Evolutionary conservation across 352 stramenopile genomes (phyloP), one percentile per base, ranked within the genome.

Genomic region (Peronospora tabacina): DNA sequence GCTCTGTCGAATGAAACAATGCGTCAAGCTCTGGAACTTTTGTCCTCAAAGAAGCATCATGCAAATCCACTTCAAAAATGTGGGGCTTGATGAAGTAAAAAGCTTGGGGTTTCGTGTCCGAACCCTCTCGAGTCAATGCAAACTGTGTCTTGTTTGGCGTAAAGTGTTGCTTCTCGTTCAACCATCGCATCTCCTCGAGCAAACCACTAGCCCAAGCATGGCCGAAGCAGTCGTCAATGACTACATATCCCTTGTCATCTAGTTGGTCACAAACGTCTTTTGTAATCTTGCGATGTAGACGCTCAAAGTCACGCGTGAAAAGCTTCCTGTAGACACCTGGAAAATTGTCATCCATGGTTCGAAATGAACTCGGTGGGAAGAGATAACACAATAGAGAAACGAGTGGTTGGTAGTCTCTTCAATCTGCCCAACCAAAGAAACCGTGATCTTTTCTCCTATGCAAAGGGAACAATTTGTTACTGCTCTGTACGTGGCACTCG

Each of bases 131-230:
- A 2, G 69, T 74, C n/a, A 82, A 49, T 42, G 71, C 62, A 47
- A 93, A 90, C 54, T 93, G 79, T 29, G 78, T 89, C 66, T 88
- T 84, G 73, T 90, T 90, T 29, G 73, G 72, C 39, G 68, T 74
- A 52, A 90, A 85, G 44, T 87, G 61, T 22, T 69, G 51, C 0
- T 72, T 44, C 36, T 54, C 44, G 38, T 82, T 52, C 12, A 87
- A 63, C 63, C 62, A 84, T 29, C 72, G 68, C 68, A 86, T 84
- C 58, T 86, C 75, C 24, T 81, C 49, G 13, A 87, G 57, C 32
- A 90, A 58, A 24, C 67, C 72, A 39, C 52, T 62, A 8, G 74
- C 68, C 74, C 75, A 86, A 0, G 48, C 63, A 29, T 58, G 57
- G 16, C 77, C 75, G 36, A 86, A 82, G 48, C 75, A 86, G 49